Conservation (phyloP, 2,329 filamentous ascomycete species). For the Trichophyton verrucosum region DNA sequence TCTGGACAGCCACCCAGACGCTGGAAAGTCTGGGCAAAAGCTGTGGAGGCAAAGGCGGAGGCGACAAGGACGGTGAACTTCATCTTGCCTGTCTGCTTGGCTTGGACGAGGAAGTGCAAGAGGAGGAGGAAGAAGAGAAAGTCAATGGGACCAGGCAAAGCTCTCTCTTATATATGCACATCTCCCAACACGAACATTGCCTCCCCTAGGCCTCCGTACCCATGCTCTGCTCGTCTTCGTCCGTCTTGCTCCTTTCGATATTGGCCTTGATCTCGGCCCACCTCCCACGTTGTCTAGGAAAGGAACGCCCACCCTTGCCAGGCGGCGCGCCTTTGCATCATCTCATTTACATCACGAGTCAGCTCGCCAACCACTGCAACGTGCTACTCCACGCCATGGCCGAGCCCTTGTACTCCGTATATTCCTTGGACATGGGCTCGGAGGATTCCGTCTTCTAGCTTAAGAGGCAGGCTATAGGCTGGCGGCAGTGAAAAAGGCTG, state of each 20-base stretch:
- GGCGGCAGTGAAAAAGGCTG: not conserved
- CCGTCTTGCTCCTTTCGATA: not conserved
- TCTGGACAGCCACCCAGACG: conserved; percentile 44
- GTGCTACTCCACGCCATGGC: not conserved
- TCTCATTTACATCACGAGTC: not conserved
- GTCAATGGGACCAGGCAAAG: not conserved
- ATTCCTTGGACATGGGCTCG: not conserved
- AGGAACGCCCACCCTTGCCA: not conserved
- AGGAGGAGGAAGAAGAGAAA: not conserved
- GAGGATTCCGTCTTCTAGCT: not conserved
- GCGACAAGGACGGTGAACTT: conserved; percentile 17
- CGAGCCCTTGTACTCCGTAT: not conserved
- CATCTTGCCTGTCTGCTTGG: conserved; percentile 14
- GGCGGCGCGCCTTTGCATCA: not conserved
- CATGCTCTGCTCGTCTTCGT: not conserved
- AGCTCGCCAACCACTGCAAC: not conserved
- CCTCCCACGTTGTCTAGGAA: not conserved
- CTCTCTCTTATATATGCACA: not conserved
- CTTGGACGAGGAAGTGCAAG: not conserved
- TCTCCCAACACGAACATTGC: not conserved
- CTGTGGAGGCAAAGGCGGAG: conserved; percentile 18
- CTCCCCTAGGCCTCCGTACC: not conserved
- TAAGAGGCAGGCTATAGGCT: not conserved
- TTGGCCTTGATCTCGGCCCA: not conserved
- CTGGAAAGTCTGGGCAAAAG: conserved; percentile 42